Conservation (phyloP, 1,284 basidiomycete species). For the Microbotryum scabiosae region DNA sequence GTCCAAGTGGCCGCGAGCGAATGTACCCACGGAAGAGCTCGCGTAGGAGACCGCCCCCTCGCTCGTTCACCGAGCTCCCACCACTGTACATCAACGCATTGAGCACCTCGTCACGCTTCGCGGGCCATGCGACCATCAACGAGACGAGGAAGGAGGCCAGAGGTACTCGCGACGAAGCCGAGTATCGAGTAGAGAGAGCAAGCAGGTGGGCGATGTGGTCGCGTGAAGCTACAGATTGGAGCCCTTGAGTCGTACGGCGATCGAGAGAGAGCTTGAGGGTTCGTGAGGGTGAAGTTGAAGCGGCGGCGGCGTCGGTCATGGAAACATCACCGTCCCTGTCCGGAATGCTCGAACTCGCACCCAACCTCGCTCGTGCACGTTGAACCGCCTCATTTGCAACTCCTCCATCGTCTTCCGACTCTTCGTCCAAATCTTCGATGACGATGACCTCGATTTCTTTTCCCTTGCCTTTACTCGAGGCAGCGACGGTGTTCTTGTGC, state of each 20-base stretch:
- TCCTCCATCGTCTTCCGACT: slow-evolving; percentile 45
- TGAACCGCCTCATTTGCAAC: background rate
- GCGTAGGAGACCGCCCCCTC: slow-evolving; percentile 56
- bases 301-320: slow-evolving; percentile 33
- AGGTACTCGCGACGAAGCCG: slow-evolving; percentile 41
- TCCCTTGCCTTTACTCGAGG: slow-evolving; percentile 16
- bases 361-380: background rate
- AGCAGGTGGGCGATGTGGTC: slow-evolving; percentile 50
- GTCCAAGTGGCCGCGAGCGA: slow-evolving; percentile 39
- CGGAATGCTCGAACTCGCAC: background rate
- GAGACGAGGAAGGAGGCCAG: slow-evolving; percentile 51
- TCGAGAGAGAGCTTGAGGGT: slow-evolving; percentile 47
- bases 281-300: slow-evolving; percentile 22
- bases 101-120: slow-evolving; percentile 47
- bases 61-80: slow-evolving; percentile 18
- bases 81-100: slow-evolving; percentile 40
- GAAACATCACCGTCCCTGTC: slow-evolving; percentile 1
- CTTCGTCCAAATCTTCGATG: slow-evolving; percentile 38
- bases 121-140: slow-evolving; percentile 53
- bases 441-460: slow-evolving; percentile 23
- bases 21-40: slow-evolving; percentile 66
- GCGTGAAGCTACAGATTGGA: slow-evolving; percentile 48
- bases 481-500: slow-evolving; percentile 2
- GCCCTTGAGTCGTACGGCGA: slow-evolving; percentile 50
- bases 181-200: slow-evolving; percentile 37